phyloP scores from a whole-genome alignment of 208 protist species.

The Tritrichomonas musculus region DNA sequence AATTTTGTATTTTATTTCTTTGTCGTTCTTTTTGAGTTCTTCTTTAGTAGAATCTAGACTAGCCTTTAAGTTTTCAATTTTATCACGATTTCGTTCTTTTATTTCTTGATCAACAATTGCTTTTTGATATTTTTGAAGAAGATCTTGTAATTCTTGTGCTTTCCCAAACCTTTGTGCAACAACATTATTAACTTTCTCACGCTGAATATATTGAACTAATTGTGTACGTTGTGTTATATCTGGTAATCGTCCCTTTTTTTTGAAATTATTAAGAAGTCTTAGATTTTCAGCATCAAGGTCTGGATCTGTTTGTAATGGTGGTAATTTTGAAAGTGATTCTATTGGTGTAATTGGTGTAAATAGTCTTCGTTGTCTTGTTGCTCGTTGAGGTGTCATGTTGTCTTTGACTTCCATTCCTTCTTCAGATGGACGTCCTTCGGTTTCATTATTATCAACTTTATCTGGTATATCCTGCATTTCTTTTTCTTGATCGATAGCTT shows the following conservation, averaged over 20 bases:
- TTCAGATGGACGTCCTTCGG: background rate
- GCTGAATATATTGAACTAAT: background rate
- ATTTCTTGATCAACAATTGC: background rate
- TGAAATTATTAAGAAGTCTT: background rate
- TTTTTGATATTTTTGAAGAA: background rate
- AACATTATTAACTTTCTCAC: background rate
- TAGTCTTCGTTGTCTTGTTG: background rate
- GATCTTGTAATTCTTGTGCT: background rate
- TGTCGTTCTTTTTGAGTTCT: background rate
- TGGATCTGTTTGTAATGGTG: background rate
- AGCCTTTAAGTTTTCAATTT: background rate
- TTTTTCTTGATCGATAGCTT: background rate
- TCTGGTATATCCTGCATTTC: background rate
- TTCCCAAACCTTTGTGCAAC: background rate
- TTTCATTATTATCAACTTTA: background rate
- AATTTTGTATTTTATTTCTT: background rate
- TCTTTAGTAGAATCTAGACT: background rate
- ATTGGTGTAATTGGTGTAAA: background rate
- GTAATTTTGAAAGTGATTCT: background rate
- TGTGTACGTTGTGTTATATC: background rate
- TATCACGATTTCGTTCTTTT: background rate
- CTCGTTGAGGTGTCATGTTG: background rate
- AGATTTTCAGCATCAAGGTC: background rate
- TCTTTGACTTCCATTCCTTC: background rate
- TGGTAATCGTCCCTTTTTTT: background rate